Evolutionary conservation across 805 yeast genomes (phyloP), one percentile per base, ranked within the genome.

Genomic region (Candida pini): DNA sequence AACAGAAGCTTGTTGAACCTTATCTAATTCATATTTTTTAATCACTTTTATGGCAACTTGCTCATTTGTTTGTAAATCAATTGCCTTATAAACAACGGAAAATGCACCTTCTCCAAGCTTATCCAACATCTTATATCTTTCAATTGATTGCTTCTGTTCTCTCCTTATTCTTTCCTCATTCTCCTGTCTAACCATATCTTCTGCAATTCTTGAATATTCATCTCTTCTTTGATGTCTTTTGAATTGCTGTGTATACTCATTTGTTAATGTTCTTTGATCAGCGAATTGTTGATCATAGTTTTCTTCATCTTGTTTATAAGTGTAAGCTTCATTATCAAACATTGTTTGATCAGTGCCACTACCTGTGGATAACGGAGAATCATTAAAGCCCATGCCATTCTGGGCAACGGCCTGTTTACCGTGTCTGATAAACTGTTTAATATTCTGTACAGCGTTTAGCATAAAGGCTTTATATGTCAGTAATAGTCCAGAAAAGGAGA

Each of bases 11-110:
- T 72, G 67, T 51, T 78, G 85, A 31, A 70, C 65, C 29, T 62
- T 58, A 49, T 81, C 81, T 64, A 84, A 65, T 45, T 78, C 80
- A 40, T 71, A 70, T 56, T 85, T 86, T 40, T 81, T 72, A 41
- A 88, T 81, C 28, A 75, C 66, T 50, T 75, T 75, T 38, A 75
- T 62, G 10, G 81, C 81, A 30, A 75, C 80, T 5, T 41, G 39
- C 31, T 64, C 56, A 6, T 60, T 60, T 1, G 70, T 54, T 2
- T 47, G 43, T 5, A 53, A 31, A 47, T 73, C 66, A 21, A 48
- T 41, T 4, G 77, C 80, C 31, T 65, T 66, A 49, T 71, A 71
- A 16, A 75, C 81, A 9, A 65, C 58, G 1, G 78, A 72, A 40
- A 75, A 75, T 0, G 81, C 81, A 13, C 81, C 81, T 50, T 75